Evolutionary conservation across 352 stramenopile genomes (phyloP), one percentile per base, ranked within the genome.

Genomic region (Phytophthora chlamydospora): DNA sequence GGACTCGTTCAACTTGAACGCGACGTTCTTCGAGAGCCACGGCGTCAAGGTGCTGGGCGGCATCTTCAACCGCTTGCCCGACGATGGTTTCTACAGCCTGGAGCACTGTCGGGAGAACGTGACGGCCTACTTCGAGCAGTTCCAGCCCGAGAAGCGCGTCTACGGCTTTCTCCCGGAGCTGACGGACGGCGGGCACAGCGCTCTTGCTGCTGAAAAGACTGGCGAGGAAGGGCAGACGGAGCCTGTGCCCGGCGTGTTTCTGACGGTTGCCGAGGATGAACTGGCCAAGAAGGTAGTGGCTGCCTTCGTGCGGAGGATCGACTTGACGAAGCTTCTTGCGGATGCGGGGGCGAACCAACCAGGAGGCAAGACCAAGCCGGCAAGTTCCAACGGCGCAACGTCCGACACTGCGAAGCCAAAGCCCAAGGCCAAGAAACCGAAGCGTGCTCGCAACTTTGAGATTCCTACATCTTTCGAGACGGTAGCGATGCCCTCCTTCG

Each of bases 1-100:
- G 7, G 97, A 99, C 74, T 98, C 91, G 27, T 99, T 98, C 76
- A 99, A 99, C 64, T 63, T 99, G 24, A 98, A 99, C 71, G 94
- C 96, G 14, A 90, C 76, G 6, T 99, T 98, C 66, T 99, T 99
- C 69, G 79, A 97, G 61, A 76, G 80, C 42, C 68, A 82, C 24
- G 73, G 88, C 24, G 93, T 99, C 2, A 81, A 84, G 13, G 96
- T 99, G 14, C 75, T 99, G n/a, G 97, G 97, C 21, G 90, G 79
- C 29, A 90, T 99, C 54, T 99, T 99, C 67, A 99, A 99, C 73
- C 93, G 95, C 29, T 71, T 99, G 13, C 82, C 85, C 11, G 35
- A 76, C 0, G 84, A 98, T 29, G 96, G 96, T 0, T 99, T 91
- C 53, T 99, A 99, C 78, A 98, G 93, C 16, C 66, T 98, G 0